Evolutionary conservation across 2,329 filamentous ascomycete genomes (phyloP).

Genomic region (Fusarium marasasianum): DNA sequence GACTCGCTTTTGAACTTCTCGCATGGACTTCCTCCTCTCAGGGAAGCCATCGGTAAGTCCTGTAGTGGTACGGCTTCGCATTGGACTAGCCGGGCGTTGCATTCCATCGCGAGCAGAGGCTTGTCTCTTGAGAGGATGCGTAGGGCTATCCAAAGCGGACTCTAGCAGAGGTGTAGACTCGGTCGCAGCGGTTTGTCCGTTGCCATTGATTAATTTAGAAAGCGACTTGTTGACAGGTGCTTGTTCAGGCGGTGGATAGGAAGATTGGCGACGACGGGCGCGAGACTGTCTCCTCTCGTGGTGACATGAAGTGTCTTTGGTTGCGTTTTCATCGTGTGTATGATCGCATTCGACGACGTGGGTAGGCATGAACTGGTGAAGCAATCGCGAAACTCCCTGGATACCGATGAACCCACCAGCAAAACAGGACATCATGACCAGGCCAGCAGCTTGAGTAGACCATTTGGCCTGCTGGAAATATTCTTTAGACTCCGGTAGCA

Average conservation of each 20-base stretch:
- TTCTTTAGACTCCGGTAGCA: conserved; percentile 85
- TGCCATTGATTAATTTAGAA: conserved; percentile 30
- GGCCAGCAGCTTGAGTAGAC: conserved; percentile 71
- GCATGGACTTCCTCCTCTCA: conserved; percentile 63
- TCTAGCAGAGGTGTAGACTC: conserved; percentile 63
- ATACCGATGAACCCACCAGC: conserved; percentile 78
- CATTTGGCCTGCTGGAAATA: conserved; percentile 79
- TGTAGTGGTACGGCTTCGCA: conserved; percentile 41
- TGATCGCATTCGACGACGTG: conserved; percentile 85
- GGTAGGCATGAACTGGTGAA: conserved; percentile 79
- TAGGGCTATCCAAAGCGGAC: conserved; percentile 40
- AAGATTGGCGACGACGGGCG: conserved; percentile 46
- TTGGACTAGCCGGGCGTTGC: conserved; percentile 40
- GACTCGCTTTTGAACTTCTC: conserved; percentile 64
- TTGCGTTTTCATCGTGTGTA: conserved; percentile 67
- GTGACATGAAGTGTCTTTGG: conserved; percentile 42
- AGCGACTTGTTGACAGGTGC: conserved; percentile 30
- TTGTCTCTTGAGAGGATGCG: conserved; percentile 42
- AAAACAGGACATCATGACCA: conserved; percentile 76
- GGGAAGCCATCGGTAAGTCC: conserved; percentile 43
- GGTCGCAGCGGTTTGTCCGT: conserved; percentile 36
- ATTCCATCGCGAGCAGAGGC: conserved; percentile 46
- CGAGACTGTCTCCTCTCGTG: conserved; percentile 44
- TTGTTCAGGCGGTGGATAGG: conserved; percentile 40
- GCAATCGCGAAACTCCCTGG: conserved; percentile 74